These are phyloP conservation scores for Lepidium africanum DNA, from an alignment of 345 rosid genomes.

Conservation along the genomic window DNA sequence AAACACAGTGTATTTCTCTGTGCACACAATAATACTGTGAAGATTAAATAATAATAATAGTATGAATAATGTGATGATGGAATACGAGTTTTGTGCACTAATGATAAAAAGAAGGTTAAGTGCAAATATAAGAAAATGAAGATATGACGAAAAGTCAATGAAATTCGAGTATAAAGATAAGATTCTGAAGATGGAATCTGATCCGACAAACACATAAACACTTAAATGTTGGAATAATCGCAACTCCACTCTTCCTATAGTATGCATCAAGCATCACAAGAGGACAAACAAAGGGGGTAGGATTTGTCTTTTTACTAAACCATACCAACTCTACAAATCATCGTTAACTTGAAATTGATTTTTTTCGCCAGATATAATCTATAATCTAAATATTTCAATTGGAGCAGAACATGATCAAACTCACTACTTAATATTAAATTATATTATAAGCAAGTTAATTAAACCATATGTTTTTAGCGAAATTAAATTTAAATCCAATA, in stretches of 20 bases:
- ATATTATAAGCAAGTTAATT: no score
- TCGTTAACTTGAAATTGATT: no score
- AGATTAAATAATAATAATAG: neutral
- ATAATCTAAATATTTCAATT: no score
- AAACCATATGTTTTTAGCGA: no score
- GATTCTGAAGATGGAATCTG: slow-evolving; percentile 23
- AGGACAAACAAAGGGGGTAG: no score
- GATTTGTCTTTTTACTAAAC: no score
- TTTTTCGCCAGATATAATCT: no score
- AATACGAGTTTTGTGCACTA: slow-evolving; percentile 16
- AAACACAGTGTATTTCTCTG: neutral
- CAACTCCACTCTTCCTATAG: slow-evolving; percentile 17
- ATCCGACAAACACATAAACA: slow-evolving; percentile 26
- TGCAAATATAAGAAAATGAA: neutral
- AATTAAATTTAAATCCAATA: no score
- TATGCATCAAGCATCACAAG: no score
- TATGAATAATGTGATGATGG: slow-evolving; percentile 13
- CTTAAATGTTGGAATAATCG: slow-evolving; percentile 23
- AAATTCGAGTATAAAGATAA: slow-evolving; percentile 1
- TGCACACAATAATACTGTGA: neutral
- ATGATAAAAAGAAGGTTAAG: neutral
- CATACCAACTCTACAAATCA: no score
- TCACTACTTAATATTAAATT: no score
- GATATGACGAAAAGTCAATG: slow-evolving; percentile 18
- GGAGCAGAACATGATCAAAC: no score